Conservation (phyloP, 2,329 filamentous ascomycete genomes). For the Blastomyces silverae region DNA sequence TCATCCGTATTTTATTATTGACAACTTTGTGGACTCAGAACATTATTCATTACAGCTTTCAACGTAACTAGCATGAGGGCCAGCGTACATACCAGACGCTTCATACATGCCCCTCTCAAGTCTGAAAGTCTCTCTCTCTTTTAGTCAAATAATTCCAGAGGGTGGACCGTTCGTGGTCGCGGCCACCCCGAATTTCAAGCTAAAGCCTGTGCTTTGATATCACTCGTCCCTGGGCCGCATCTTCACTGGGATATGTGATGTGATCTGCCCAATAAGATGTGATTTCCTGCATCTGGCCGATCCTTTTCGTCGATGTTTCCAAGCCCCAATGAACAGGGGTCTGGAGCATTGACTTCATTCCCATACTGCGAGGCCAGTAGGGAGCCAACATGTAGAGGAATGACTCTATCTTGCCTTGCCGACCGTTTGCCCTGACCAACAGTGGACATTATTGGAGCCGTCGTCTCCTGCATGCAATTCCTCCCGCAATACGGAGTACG, state of each 20-base stretch:
- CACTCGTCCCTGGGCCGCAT: constrained; percentile 19
- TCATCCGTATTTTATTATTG: constrained; percentile 6
- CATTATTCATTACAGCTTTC: background rate
- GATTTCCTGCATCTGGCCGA: constrained; percentile 26
- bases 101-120: background rate
- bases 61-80: background rate
- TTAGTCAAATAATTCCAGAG: background rate
- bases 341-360: constrained; percentile 17
- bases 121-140: background rate
- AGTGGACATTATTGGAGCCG: constrained; percentile 8
- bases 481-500: background rate
- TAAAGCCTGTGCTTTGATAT: constrained; percentile 18
- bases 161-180: constrained; percentile 8
- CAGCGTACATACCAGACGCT: background rate
- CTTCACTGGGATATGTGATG: constrained; percentile 24
- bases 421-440: constrained; percentile 9
- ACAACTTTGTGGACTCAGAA: background rate
- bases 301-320: constrained; percentile 18
- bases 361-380: constrained; percentile 5
- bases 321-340: constrained; percentile 13
- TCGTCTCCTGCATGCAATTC: constrained; percentile 10
- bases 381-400: constrained; percentile 12
- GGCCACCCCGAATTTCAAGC: constrained; percentile 9
- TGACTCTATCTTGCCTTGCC: constrained; percentile 7
- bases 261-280: constrained; percentile 28